These are phyloP conservation scores for Mycena epipterygia DNA, from an alignment of 768 basidiomycete species.

Conservation along the genomic window DNA sequence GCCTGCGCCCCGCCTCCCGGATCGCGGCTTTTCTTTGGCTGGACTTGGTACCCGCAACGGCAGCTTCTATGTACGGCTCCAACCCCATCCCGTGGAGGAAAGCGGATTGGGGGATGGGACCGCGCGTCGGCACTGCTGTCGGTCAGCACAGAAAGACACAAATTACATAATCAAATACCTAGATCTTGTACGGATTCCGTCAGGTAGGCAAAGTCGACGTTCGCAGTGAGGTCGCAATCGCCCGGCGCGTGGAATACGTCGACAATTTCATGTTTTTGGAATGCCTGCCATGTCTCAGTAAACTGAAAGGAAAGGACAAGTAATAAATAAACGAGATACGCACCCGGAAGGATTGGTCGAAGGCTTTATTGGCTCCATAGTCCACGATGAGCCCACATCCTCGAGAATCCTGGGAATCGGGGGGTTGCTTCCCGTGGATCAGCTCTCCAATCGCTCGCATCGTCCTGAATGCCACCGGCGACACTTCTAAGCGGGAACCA, in stretches of 20 bases:
- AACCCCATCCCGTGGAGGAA: conserved; percentile 90
- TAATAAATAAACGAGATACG: conserved; percentile 45
- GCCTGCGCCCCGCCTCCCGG: conserved; percentile 69
- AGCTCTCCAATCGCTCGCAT: conserved; percentile 77
- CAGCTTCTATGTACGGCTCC: conserved; percentile 66
- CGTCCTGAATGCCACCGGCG: conserved; percentile 75
- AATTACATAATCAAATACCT: conserved; percentile 58
- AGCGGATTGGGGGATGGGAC: conserved; percentile 78
- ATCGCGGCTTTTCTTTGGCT: conserved; percentile 68
- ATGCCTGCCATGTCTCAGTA: conserved; percentile 69
- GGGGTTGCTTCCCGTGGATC: conserved; percentile 47
- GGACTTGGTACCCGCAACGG: conserved; percentile 54
- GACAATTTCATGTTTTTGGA: conserved; percentile 88
- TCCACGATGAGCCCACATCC: conserved; percentile 88
- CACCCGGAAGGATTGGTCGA: conserved; percentile 86
- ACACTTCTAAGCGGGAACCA: conserved; percentile 87
- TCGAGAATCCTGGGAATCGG: conserved; percentile 39
- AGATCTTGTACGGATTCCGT: conserved; percentile 78
- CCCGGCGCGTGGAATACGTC: conserved; percentile 90
- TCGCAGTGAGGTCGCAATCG: conserved; percentile 92
- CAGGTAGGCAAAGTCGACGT: conserved; percentile 95
- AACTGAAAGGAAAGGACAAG: not conserved
- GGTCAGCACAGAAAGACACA: conserved; percentile 30
- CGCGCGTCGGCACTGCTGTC: conserved; percentile 66
- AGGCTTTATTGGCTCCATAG: conserved; percentile 84